A percentile compares a stretch with the other conserved stretches of the same genome.
These are phyloP conservation scores for Geum urbanum DNA, from an alignment of 306 rosid genomes.

Conservation along the genomic window DNA sequence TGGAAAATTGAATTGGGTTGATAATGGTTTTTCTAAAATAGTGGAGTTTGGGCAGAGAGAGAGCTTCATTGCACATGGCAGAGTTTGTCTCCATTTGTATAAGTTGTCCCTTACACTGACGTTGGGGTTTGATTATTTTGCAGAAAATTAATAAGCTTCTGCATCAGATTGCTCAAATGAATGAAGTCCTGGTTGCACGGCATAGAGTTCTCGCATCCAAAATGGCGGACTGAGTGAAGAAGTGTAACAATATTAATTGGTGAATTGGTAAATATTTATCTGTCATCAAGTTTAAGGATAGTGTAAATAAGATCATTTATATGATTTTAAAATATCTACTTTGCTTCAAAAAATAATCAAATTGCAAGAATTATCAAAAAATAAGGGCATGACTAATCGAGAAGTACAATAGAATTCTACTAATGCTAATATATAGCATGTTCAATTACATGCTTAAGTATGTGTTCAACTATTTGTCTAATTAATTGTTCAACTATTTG, in stretches of 20 bases:
- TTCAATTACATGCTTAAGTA: no score
- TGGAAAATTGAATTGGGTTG: not conserved
- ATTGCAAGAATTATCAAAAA: no score
- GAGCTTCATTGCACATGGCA: not conserved
- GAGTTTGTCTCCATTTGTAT: not conserved
- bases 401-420: no score
- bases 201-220: conserved; percentile 29
- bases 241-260: not conserved
- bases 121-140: conserved; percentile 4
- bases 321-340: no score
- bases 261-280: not conserved
- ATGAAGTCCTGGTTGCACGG: conserved; percentile 31
- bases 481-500: no score
- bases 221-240: conserved; percentile 11
- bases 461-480: no score
- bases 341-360: no score
- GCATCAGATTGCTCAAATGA: conserved; percentile 37
- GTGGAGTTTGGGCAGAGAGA: not conserved
- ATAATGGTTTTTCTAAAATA: not conserved
- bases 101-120: not conserved
- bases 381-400: no score
- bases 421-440: no score
- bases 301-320: no score
- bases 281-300: no score
- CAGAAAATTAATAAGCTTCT: conserved; percentile 38